Conservation (phyloP, 371 early-diverging fungal species). For the Apophysomyces sp. region DNA sequence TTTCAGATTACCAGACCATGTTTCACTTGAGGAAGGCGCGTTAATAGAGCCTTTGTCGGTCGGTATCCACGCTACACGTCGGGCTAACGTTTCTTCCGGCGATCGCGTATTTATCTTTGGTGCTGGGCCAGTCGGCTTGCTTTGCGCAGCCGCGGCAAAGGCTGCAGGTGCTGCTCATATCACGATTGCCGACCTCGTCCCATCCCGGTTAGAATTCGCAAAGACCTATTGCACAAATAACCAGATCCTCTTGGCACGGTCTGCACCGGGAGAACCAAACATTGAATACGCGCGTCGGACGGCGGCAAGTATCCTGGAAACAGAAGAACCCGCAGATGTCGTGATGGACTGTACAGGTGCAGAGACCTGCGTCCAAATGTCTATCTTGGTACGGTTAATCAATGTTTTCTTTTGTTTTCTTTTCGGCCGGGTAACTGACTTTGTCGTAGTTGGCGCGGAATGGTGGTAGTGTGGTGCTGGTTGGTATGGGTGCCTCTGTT, state of each 20-base stretch:
- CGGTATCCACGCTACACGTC: conserved; percentile 52
- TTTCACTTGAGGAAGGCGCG: conserved; percentile 59
- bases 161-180: conserved; percentile 53
- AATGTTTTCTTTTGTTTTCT: neutral
- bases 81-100: conserved; percentile 63
- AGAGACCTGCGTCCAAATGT: conserved; percentile 53
- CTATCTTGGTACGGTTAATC: conserved; percentile 23
- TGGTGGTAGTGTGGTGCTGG: conserved; percentile 46
- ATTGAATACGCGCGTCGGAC: conserved; percentile 43
- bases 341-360: conserved; percentile 56
- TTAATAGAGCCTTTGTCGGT: conserved; percentile 49
- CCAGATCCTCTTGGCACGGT: conserved; percentile 29
- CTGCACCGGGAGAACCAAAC: conserved; percentile 31
- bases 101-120: conserved; percentile 65
- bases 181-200: conserved; percentile 40
- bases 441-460: conserved; percentile 39
- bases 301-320: conserved; percentile 19
- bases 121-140: conserved; percentile 61
- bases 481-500: conserved; percentile 51
- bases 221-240: conserved; percentile 48
- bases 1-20: conserved; percentile 44
- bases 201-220: conserved; percentile 44
- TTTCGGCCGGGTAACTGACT: neutral
- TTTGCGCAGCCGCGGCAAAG: conserved; percentile 50
- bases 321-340: conserved; percentile 36